Conservation (phyloP, 129 eudicot genomes). For the Calendula officinalis region DNA sequence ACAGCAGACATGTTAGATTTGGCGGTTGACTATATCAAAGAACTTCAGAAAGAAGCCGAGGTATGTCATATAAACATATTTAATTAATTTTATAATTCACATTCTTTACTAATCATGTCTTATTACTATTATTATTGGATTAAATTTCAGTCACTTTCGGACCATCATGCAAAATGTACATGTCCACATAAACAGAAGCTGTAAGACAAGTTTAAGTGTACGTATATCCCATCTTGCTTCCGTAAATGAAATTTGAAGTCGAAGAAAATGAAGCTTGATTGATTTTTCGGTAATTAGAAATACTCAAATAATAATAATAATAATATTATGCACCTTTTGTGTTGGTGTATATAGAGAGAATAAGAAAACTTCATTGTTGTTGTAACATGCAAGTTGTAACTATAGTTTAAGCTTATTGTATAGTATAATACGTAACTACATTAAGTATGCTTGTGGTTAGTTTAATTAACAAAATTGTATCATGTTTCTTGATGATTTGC, state of each 20-base stretch:
- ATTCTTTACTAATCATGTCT: neutral
- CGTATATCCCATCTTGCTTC: conserved; percentile 32
- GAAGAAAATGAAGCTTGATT: conserved; percentile 12
- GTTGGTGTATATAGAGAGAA: conserved; percentile 28
- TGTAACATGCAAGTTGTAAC: conserved; percentile 28
- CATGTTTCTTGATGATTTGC: neutral
- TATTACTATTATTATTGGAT: neutral
- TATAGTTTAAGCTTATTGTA: conserved; percentile 30
- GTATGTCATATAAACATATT: conserved; percentile 29
- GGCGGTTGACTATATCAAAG: conserved; percentile 94
- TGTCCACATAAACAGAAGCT: conserved; percentile 46
- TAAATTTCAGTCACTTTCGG: conserved; percentile 47
- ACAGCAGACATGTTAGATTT: conserved; percentile 96
- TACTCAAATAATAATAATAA: neutral
- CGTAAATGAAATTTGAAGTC: conserved; percentile 19
- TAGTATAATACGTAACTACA: conserved; percentile 15
- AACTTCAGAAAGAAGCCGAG: conserved; percentile 80
- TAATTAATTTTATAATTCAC: neutral
- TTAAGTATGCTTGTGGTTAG: conserved; percentile 6
- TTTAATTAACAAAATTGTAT: neutral
- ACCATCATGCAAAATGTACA: conserved; percentile 54
- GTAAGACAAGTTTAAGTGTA: conserved; percentile 21
- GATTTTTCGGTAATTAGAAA: conserved; percentile 9
- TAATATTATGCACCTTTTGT: conserved; percentile 22
- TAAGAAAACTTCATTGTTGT: conserved; percentile 30